A percentile compares a stretch with the other conserved stretches of the same genome.
These are phyloP conservation scores for Asterella californica DNA, from an alignment of 225 moss, liverwort and hornwort genomes.

Conservation along the genomic window DNA sequence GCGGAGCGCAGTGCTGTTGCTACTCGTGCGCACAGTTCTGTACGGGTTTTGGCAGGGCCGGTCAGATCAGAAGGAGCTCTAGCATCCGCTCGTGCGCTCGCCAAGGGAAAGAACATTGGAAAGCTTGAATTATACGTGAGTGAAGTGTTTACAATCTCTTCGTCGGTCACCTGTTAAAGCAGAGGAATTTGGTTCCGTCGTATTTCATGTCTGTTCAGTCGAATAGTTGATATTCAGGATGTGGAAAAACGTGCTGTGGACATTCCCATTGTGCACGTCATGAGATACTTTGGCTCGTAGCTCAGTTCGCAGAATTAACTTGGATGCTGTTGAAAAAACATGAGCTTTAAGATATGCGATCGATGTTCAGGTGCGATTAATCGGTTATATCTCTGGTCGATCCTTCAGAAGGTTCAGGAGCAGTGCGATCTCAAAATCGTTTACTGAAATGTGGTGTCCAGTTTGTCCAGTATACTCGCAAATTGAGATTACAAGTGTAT, in stretches of 20 bases:
- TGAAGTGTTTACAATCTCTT: not conserved
- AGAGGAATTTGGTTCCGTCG: not conserved
- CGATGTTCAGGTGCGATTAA: not conserved
- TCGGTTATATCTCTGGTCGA: not conserved
- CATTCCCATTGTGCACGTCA: too few species aligned
- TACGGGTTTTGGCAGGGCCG: slow-evolving; percentile 5
- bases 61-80: slow-evolving; percentile 10
- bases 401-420: not conserved
- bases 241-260: too few species aligned
- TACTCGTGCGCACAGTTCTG: not conserved
- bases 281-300: too few species aligned
- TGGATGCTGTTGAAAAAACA: too few species aligned
- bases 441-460: not conserved
- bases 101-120: not conserved
- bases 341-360: too few species aligned
- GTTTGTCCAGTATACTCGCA: not conserved
- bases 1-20: slow-evolving; percentile 13
- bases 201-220: not conserved
- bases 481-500: not conserved
- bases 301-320: too few species aligned
- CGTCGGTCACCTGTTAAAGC: not conserved
- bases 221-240: not conserved
- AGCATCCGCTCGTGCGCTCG: slow-evolving; percentile 13
- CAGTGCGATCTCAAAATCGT: not conserved
- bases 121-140: slow-evolving; percentile 15